Evolutionary conservation across 352 stramenopile genomes (phyloP), one percentile per base, ranked within the genome.

Genomic region (Phytophthora sojae): DNA sequence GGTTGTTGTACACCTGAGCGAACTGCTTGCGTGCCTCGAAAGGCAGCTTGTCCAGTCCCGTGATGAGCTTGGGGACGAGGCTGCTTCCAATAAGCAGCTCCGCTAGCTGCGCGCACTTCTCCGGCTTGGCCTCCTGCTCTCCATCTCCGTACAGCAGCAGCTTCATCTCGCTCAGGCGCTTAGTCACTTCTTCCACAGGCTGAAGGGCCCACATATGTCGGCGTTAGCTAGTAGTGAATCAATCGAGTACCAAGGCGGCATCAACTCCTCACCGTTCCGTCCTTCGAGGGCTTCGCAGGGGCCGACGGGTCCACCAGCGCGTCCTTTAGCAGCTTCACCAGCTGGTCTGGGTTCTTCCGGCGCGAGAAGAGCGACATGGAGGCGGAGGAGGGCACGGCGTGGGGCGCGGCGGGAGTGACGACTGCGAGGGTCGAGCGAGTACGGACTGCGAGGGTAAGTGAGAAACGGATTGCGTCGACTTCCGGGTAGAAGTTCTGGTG

Each of bases 1-100:
- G 83, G 73, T 97, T 97, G 78, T 91, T 95, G 73, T 92, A 97
- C 26, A 97, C 86, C 64, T 96, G 86, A 44, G 85, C 88, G 68
- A 95, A 91, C 49, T 95, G 85, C 71, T 95, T 95, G 53, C 88
- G 85, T 32, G 88, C 86, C 66, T 97, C 92, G 54, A 97, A 97
- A 2, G 90, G 89, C 58, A 97, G 77, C 25, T 80, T 87, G 47
- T 82, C 69, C 54, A 97, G 78, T 19, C 71, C 78, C 17, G 76
- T 57, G 37, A 97, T 84, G 23, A 97, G 80, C 67, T 82, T 79
- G 14, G 84, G 86, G 35, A 97, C 80, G 61, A 96, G 76, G 49
- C 83, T 79, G 57, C 83, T 89, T 21, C 68, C 47, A 64, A 93
- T 93, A 45, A 97, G 69, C 21, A 92, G 79, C 63, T 83, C 72